Evolutionary conservation across 1,284 basidiomycete genomes (phyloP).

Genomic region (Ceratobasidium papillatum): DNA sequence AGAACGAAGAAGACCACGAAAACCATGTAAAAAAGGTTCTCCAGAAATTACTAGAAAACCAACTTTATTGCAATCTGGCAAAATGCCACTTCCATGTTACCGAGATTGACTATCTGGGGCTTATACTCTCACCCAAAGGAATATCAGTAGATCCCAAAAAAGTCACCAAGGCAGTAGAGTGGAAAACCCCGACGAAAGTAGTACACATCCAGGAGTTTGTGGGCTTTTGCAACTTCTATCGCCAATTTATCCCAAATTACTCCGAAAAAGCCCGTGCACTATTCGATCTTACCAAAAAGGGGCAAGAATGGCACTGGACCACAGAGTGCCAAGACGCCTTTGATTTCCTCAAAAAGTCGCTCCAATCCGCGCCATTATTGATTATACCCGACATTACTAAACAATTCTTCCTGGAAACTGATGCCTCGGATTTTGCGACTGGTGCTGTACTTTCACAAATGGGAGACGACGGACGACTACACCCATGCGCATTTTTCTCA

Average conservation of each 20-base stretch:
- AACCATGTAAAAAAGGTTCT: constrained; percentile 48
- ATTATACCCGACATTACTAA: no score
- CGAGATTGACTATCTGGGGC: constrained; percentile 51
- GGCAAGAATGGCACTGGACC: background rate
- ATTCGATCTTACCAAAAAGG: background rate
- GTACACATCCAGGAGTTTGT: no score
- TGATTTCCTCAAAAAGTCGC: background rate
- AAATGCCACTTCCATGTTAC: constrained; percentile 48
- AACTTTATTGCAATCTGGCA: constrained; percentile 44
- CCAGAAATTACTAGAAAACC: constrained; percentile 37
- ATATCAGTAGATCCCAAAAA: constrained; percentile 49
- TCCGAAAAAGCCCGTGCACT: background rate
- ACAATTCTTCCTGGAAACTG: no score
- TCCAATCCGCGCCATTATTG: background rate
- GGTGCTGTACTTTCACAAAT: no score
- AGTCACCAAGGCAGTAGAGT: constrained; percentile 47
- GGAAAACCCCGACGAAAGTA: constrained; percentile 48
- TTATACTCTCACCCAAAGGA: constrained; percentile 43
- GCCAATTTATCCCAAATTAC: constrained; percentile 47
- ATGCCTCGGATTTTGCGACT: no score
- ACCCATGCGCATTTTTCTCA: no score
- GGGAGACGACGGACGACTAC: no score
- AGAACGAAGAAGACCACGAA: constrained; percentile 53
- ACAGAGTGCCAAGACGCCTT: background rate
- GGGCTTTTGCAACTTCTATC: constrained; percentile 45